Conservation (phyloP, 768 basidiomycete genomes). For the Phlegmacium glaucopus region DNA sequence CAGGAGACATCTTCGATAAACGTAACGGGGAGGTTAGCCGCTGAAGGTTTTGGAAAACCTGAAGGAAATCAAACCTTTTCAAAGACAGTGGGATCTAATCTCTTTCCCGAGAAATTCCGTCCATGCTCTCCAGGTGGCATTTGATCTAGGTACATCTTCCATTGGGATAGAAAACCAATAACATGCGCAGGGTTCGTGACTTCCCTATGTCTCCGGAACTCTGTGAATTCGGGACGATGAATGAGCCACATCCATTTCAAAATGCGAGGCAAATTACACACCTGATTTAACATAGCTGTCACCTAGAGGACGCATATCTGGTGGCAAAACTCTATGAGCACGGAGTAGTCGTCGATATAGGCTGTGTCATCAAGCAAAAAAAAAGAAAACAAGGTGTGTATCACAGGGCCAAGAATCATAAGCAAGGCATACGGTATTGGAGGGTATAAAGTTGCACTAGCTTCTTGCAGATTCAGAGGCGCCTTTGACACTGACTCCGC, state of each 20-base stretch:
- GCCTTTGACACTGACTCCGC: constrained; percentile 57
- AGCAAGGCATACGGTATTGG: constrained; percentile 68
- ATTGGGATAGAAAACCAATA: constrained; percentile 93
- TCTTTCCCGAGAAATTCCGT: constrained; percentile 56
- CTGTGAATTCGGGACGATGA: constrained; percentile 32
- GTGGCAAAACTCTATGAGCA: constrained; percentile 69
- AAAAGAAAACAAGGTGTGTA: neutral
- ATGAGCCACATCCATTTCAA: neutral
- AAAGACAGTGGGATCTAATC: constrained; percentile 63
- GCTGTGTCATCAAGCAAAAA: constrained; percentile 32
- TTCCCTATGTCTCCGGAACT: constrained; percentile 80
- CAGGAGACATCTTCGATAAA: constrained; percentile 25
- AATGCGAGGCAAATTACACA: constrained; percentile 8
- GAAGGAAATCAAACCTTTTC: constrained; percentile 58
- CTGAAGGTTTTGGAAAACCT: too few species aligned
- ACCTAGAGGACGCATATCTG: constrained; percentile 81
- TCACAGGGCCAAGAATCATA: neutral
- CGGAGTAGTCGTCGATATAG: constrained; percentile 78
- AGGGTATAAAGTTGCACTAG: constrained; percentile 57
- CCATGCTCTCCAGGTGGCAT: constrained; percentile 47
- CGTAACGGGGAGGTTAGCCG: neutral
- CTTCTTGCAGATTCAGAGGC: constrained; percentile 56
- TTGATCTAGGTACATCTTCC: constrained; percentile 89
- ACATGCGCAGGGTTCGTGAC: constrained; percentile 86
- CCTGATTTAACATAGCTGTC: too few species aligned